phyloP scores from a whole-genome alignment of 139 green algal genomes.

The Closterium sp. region DNA sequence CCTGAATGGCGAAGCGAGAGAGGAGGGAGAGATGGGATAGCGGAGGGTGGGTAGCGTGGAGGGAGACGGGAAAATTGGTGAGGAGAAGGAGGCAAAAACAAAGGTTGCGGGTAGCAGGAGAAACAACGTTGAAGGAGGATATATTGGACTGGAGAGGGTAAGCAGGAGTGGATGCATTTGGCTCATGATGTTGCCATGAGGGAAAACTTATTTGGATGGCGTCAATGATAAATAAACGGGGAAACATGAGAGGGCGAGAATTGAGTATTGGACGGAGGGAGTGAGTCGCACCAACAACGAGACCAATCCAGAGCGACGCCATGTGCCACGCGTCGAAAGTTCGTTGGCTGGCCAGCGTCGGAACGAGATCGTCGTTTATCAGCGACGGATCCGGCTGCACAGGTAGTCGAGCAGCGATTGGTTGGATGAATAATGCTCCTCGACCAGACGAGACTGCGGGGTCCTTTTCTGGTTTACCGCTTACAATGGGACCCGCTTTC shows the following conservation, averaged over 20 bases:
- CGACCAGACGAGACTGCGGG: no score
- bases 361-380: conserved; percentile 71
- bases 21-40: background rate
- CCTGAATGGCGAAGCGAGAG: background rate
- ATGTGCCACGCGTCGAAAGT: conserved; percentile 62
- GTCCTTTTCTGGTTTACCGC: no score
- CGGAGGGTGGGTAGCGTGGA: background rate
- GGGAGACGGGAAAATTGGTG: background rate
- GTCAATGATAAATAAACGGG: no score
- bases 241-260: conserved; percentile 56
- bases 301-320: conserved; percentile 72
- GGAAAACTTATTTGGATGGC: no score
- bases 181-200: no score
- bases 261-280: no score
- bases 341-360: conserved; percentile 52
- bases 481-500: no score
- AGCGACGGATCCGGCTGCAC: conserved; percentile 45
- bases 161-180: no score
- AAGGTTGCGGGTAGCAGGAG: no score
- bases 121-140: no score
- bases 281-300: conserved; percentile 25
- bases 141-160: background rate
- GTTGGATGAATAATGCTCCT: conserved; percentile 7
- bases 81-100: background rate
- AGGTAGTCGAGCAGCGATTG: conserved; percentile 51